phyloP scores from a whole-genome alignment of 306 rosid genomes.

The Rosa lucieae region DNA sequence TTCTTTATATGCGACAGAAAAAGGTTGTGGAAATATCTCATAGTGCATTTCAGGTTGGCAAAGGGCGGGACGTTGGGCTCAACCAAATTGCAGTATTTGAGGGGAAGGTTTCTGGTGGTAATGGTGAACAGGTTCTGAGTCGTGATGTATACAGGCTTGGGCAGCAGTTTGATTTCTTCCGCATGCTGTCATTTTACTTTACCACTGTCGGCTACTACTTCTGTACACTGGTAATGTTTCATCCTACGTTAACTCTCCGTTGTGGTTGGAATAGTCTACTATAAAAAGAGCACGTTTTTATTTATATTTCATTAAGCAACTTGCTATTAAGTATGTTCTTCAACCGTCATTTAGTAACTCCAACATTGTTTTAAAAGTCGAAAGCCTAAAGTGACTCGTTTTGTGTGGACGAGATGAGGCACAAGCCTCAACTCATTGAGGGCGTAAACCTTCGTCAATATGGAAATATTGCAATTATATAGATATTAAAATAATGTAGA shows the following conservation, averaged over 20 bases:
- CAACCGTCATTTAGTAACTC: neutral
- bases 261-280: neutral
- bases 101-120: slow-evolving; percentile 89
- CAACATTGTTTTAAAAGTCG: neutral
- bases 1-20: slow-evolving; percentile 19
- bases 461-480: neutral
- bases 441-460: neutral
- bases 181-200: slow-evolving; percentile 92
- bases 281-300: too few species aligned
- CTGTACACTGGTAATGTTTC: slow-evolving; percentile 75
- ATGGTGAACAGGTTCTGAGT: slow-evolving; percentile 97
- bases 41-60: slow-evolving; percentile 72
- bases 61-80: slow-evolving; percentile 96
- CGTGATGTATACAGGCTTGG: slow-evolving; percentile 97
- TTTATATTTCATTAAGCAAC: neutral
- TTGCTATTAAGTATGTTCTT: neutral
- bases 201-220: slow-evolving; percentile 90
- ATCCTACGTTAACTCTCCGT: neutral
- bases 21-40: slow-evolving; percentile 31
- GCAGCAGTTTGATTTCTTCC: slow-evolving; percentile 92
- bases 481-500: neutral
- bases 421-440: neutral
- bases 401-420: neutral
- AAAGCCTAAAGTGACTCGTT: neutral
- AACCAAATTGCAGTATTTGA: slow-evolving; percentile 92